Evolutionary conservation across 2,329 filamentous ascomycete genomes (phyloP).

Genomic region (Cercospora citrullina): DNA sequence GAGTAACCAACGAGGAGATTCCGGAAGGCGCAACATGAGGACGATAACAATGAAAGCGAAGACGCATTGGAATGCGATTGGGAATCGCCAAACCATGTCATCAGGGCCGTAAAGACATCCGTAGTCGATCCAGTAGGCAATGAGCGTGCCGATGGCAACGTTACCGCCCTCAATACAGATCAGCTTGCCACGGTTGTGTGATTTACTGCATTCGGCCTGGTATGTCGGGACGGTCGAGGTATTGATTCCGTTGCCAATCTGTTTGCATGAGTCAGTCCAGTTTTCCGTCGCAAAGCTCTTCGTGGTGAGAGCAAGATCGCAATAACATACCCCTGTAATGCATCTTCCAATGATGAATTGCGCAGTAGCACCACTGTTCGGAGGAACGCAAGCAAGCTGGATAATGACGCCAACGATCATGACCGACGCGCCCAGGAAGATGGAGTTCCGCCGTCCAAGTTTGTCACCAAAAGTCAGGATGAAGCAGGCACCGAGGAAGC

Average conservation of each 20-base stretch:
- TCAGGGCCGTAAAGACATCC: conserved; percentile 43
- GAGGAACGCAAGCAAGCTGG: conserved; percentile 37
- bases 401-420: conserved; percentile 49
- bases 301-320: background rate
- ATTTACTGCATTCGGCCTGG: conserved; percentile 55
- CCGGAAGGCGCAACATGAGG: conserved; percentile 47
- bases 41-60: conserved; percentile 50
- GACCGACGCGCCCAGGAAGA: conserved; percentile 44
- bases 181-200: conserved; percentile 60
- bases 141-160: conserved; percentile 54
- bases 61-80: conserved; percentile 55
- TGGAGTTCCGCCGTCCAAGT: conserved; percentile 46
- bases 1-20: conserved; percentile 50
- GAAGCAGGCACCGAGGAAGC: conserved; percentile 44
- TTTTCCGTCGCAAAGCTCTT: background rate
- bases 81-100: conserved; percentile 53
- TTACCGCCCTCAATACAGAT: conserved; percentile 61
- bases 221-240: conserved; percentile 57
- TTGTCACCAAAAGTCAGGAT: conserved; percentile 43
- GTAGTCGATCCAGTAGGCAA: conserved; percentile 56
- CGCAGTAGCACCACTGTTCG: conserved; percentile 40
- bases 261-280: background rate
- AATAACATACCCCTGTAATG: conserved; percentile 46
- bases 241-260: conserved; percentile 57
- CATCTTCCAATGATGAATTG: conserved; percentile 57